These are phyloP conservation scores for Abortiporus biennis DNA, from an alignment of 1,284 basidiomycete species.

Conservation along the genomic window DNA sequence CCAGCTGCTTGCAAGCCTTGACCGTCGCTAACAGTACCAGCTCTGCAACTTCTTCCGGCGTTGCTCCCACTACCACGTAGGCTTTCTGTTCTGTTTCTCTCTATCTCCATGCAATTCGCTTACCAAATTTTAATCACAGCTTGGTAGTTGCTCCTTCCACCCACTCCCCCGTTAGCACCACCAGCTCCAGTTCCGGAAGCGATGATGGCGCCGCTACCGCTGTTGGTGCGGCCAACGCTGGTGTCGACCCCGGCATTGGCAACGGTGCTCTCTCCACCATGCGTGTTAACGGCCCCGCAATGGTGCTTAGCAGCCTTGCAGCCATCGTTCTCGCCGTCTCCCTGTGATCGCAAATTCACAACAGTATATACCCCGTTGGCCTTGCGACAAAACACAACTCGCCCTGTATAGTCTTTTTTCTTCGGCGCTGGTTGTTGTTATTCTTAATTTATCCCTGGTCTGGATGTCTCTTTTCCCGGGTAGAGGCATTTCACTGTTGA, in stretches of 20 bases:
- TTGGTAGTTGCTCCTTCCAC: constrained; percentile 1
- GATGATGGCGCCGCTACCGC: constrained; percentile 20
- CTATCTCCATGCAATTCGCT: background rate
- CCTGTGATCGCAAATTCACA: constrained; percentile 13
- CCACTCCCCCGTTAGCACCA: constrained; percentile 14
- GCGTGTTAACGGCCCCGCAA: constrained; percentile 19
- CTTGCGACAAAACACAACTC: background rate
- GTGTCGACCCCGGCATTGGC: constrained; percentile 26
- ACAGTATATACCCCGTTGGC: constrained; percentile 6
- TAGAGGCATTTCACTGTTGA: constrained; percentile 2
- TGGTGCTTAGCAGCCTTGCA: constrained; percentile 23
- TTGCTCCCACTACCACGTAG: constrained; percentile 18
- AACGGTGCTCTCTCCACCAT: constrained; percentile 22
- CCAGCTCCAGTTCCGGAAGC: constrained; percentile 15
- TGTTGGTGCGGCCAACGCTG: constrained; percentile 51
- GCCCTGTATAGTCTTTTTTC: background rate
- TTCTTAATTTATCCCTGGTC: constrained; percentile 8
- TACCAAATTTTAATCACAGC: background rate
- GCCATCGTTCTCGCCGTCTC: constrained; percentile 20
- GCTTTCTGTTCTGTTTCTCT: constrained; percentile 7
- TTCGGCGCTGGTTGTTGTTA: constrained; percentile 6
- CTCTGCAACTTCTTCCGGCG: constrained; percentile 11
- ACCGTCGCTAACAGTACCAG: constrained; percentile 10
- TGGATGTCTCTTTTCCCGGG: background rate
- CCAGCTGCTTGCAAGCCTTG: constrained; percentile 37